phyloP scores from a whole-genome alignment of 2,329 filamentous ascomycete species.

The Colletotrichum sidae region DNA sequence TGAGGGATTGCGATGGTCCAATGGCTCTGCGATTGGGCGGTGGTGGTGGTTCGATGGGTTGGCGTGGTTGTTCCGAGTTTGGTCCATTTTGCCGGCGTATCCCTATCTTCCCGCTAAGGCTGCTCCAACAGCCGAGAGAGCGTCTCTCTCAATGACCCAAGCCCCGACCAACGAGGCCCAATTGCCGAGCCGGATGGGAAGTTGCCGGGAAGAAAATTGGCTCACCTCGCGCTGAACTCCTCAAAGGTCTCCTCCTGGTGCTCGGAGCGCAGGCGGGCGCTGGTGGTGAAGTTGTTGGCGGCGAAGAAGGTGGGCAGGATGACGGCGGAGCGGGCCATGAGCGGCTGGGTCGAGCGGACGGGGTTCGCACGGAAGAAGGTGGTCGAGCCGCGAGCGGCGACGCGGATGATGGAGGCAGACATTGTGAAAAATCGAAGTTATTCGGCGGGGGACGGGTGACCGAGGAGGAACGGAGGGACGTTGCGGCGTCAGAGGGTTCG shows the following conservation, averaged over 20 bases:
- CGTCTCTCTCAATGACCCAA: neutral
- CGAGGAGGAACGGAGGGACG: conserved; percentile 32
- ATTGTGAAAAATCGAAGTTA: conserved; percentile 50
- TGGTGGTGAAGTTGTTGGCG: conserved; percentile 72
- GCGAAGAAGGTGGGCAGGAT: conserved; percentile 59
- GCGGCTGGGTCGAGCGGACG: conserved; percentile 64
- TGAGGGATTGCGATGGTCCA: conserved; percentile 9
- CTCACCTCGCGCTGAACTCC: conserved; percentile 97
- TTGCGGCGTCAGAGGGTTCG: conserved; percentile 13
- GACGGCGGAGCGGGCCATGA: conserved; percentile 66
- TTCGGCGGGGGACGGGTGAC: conserved; percentile 15
- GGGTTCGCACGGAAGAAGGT: conserved; percentile 73
- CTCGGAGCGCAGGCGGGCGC: conserved; percentile 64
- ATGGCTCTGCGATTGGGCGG: conserved; percentile 24
- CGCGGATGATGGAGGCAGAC: conserved; percentile 77
- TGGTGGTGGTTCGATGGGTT: conserved; percentile 14
- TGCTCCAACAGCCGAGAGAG: neutral
- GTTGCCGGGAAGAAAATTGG: conserved; percentile 24
- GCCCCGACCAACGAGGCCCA: neutral
- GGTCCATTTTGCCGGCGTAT: conserved; percentile 10
- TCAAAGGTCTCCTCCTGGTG: conserved; percentile 98
- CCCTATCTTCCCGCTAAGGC: conserved; percentile 25
- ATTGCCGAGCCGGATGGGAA: neutral
- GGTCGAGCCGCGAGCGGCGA: conserved; percentile 75
- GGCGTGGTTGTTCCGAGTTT: conserved; percentile 2